Conservation (phyloP, 345 rosid genomes). For the Pelargonium nanum region DNA sequence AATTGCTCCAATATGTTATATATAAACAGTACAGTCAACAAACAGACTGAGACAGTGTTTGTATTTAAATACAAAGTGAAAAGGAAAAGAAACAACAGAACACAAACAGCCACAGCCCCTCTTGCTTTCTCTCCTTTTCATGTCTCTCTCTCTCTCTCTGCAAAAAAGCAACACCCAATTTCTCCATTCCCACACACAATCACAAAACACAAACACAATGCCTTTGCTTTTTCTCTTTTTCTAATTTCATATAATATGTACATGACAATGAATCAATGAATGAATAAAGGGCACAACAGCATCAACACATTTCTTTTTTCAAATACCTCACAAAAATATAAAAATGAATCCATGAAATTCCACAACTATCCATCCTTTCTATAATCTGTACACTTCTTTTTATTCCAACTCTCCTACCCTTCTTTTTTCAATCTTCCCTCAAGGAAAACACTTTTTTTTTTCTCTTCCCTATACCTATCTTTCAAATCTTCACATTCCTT, state of each 20-base stretch:
- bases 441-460: no score
- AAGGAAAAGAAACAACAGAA: not conserved
- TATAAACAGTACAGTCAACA: no score
- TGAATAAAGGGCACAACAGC: no score
- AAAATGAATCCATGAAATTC: not conserved
- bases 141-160: not conserved
- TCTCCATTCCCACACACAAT: no score
- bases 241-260: not conserved
- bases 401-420: not conserved
- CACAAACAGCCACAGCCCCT: not conserved
- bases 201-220: not conserved
- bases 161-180: no score
- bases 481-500: not conserved
- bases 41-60: no score
- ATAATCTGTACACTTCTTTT: not conserved
- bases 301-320: no score
- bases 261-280: no score
- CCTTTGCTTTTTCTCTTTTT: not conserved
- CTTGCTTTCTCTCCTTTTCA: not conserved
- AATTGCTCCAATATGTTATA: no score
- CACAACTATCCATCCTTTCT: not conserved
- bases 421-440: no score
- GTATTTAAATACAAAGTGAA: not conserved
- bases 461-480: no score
- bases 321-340: no score